Base-by-base conservation (phyloP, 2,329 filamentous ascomycete genomes). In the Verticillium isaacii region DNA sequence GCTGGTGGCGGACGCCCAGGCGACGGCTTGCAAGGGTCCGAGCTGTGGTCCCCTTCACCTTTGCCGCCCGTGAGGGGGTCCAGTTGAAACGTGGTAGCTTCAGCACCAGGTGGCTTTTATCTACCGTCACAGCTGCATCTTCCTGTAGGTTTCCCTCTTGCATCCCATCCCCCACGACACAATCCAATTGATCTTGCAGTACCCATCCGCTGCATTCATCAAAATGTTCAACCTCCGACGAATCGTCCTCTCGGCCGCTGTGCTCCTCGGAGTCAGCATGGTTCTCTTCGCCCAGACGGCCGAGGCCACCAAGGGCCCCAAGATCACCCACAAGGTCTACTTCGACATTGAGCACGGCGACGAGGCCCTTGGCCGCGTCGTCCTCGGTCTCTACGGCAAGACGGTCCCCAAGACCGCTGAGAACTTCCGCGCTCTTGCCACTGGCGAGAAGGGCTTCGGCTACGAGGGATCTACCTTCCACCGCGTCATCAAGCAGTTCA, bases 291-390 rank as follows among this genome's bases (percentile, higher is more conserved):
- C 89, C 68, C 89, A 92, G 77, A 85, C 86, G 37, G 87, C 85
- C 63, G 87, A 90, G 69, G 90, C 91, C 60, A 82, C 82, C 68
- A 92, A 94, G 82, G 94, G 95, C 56, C 94, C 92, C 66, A 96
- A 95, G 87, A 94, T 97, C 82, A 97, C 93, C 71, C 84, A 91
- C 84, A 97, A 96, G 87, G 92, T 95, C 78, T 95, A 87, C 84
- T 94, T 96, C 76, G 91, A 95, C 77, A 88, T 96, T 68, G 79
- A 83, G 71, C 88, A 92, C 72, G 92, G 89, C 71, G 91, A 91
- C 66, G 82, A 92, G 77, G 75, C 83, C 57, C 73, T 94, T 52
- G 92, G 92, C 64, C 87, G 89, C 65, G 83, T 96, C 68, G 88
- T 92, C 68, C 86, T 95, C 39, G 92, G 92, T 69, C 87, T 96